Conservation (phyloP, 192 early-diverging fungal genomes). For the Coemansia sp. region DNA sequence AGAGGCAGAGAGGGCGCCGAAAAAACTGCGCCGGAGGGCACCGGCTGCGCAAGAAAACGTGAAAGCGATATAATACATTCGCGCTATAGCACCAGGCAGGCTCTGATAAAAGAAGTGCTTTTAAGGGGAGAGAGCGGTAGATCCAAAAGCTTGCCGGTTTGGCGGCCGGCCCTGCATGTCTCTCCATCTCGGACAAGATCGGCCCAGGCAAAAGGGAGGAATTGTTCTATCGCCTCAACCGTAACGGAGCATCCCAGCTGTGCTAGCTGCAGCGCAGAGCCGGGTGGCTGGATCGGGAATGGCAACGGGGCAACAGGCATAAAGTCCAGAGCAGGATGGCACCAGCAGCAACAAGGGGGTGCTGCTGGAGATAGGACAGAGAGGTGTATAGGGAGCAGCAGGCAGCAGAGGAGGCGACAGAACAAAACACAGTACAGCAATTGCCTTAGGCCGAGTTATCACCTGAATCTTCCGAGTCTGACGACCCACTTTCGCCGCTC, state of each 20-base stretch:
- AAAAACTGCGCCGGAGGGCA: not conserved
- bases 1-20: not conserved
- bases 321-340: too few species aligned
- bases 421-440: slow-evolving; percentile 26
- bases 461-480: slow-evolving; percentile 83
- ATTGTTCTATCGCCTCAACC: too few species aligned
- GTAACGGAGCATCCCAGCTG: too few species aligned
- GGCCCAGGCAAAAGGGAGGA: too few species aligned
- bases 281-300: too few species aligned
- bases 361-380: slow-evolving; percentile 2
- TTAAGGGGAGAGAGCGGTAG: not conserved
- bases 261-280: too few species aligned
- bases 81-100: slow-evolving; percentile 15
- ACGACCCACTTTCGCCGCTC: slow-evolving; percentile 52
- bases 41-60: not conserved
- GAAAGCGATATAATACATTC: slow-evolving; percentile 51
- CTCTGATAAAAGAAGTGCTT: not conserved
- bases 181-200: too few species aligned
- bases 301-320: too few species aligned
- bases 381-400: not conserved
- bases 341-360: too few species aligned
- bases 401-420: slow-evolving; percentile 17
- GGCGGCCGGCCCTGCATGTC: too few species aligned
- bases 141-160: too few species aligned
- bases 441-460: slow-evolving; percentile 65